Base-by-base conservation (phyloP, 2,329 filamentous ascomycete genomes). In the Nannizziopsis arthrosporioides region DNA sequence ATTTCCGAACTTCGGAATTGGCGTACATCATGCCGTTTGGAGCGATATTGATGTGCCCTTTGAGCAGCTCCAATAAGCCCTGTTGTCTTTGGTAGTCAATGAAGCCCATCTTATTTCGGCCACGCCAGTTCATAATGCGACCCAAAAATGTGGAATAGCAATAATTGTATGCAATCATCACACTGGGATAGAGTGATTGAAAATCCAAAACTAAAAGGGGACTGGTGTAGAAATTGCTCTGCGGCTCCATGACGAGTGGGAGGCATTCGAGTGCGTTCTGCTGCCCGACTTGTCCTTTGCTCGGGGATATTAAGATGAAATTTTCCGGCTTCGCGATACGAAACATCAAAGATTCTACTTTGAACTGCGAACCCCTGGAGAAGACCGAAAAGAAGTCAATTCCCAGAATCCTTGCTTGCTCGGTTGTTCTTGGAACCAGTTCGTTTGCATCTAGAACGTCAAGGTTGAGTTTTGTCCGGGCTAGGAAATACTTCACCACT, bases 141-240 rank as follows among this genome's bases (percentile, higher is more conserved):
- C 92, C 92, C 0, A 96, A 73, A 57, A 89, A 98, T 0, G 92
- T 98, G 0, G 92, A 96, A 62, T 98, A 98, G 68, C 92, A 98
- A 62, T 95, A 92, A 60, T 98, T 98, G 70, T 98, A 96, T 0
- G 92, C 92, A 61, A 98, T 96, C 88, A 98, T 95, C 51, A 96
- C 82, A 64, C 89, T 95, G 0, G 92, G 92, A 56, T 98, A 98
- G 42, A 98, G 69, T 51, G 87, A 94, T 61, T 96, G 90, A 54
- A 98, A 98, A 65, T 98, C 92, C 5, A 98, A 73, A 0, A 98
- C 92, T 2, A 98, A 63, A 0, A 98, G 63, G 0, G 92, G 92
- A 53, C 85, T 92, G 49, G 73, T 87, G 66, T 98, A 98, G 61
- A 98, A 94, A 5, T 82, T 85, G 55, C 89, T 95, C 58, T 92